Evolutionary conservation across 768 basidiomycete genomes (phyloP).

Genomic region (Tulasnella calospora): DNA sequence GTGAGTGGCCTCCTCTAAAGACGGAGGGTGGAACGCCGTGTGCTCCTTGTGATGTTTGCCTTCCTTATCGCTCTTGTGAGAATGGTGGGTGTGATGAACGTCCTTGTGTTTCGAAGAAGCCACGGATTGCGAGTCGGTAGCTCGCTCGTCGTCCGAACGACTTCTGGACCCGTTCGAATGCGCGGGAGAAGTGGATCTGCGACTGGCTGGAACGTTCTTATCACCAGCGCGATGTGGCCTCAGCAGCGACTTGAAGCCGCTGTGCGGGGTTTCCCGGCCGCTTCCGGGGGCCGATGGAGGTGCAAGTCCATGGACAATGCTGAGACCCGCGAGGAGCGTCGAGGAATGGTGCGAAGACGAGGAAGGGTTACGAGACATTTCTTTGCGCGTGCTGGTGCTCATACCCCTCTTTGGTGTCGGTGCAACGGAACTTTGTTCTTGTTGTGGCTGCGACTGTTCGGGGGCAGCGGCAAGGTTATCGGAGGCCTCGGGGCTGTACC

Average conservation of each 20-base stretch:
- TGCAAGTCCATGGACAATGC: slow-evolving; percentile 15
- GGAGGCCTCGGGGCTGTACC: slow-evolving; percentile 9
- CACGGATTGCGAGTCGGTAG: neutral
- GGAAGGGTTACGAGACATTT: neutral
- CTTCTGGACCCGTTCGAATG: slow-evolving; percentile 20
- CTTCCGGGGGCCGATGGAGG: slow-evolving; percentile 5
- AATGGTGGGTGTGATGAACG: slow-evolving; percentile 29
- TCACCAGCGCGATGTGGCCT: slow-evolving; percentile 17
- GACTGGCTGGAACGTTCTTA: neutral
- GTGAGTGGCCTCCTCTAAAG: slow-evolving; percentile 76
- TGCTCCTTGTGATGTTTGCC: slow-evolving; percentile 27
- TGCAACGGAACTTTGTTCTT: neutral
- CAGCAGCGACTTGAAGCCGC: slow-evolving; percentile 17
- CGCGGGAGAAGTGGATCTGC: slow-evolving; percentile 21
- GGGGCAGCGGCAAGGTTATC: neutral
- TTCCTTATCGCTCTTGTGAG: slow-evolving; percentile 33
- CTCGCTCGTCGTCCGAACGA: slow-evolving; percentile 17
- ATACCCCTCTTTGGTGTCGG: slow-evolving; percentile 8
- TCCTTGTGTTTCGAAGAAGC: slow-evolving; percentile 24
- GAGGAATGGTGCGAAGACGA: neutral
- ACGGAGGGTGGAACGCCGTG: slow-evolving; percentile 34
- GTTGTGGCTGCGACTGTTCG: neutral
- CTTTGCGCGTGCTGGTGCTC: slow-evolving; percentile 11
- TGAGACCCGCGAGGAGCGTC: slow-evolving; percentile 16
- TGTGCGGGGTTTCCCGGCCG: slow-evolving; percentile 20